Evolutionary conservation across 495 filamentous ascomycete genomes (phyloP), one percentile per base, ranked within the genome.

Genomic region (Gamarada debralockiae): DNA sequence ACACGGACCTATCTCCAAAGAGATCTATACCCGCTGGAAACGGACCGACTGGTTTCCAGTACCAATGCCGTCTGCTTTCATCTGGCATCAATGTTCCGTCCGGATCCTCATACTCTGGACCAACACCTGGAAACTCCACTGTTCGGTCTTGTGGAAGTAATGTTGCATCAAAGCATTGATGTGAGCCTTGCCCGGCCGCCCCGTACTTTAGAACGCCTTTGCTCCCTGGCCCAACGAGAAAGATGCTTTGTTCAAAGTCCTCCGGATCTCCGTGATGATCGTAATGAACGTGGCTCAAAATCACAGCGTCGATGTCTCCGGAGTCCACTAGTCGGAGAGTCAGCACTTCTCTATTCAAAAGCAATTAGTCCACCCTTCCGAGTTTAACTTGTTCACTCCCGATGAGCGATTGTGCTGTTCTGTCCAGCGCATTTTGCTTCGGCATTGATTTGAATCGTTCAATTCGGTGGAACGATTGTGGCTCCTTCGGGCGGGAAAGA

Each of bases 241-340:
- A 78, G 9, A 63, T 67, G 0, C 73, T 59, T 15, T 60, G 52
- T 4, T 59, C 36, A 48, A 78, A 81, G 53, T 76, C 73, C 1
- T 60, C 59, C 0, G 72, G 70, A 14, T 69, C 71, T 34, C 77
- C 77, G 21, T 72, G 58, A 50, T 81, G 77, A 49, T 81, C 76
- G 65, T 70, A 79, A 57, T 79, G 77, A 0, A 78, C 70, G 43
- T 80, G 76, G 56, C 65, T 71, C 0, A 78, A 55, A 33, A 79
- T 65, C 1, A 78, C 70, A 7, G 66, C 49, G 53, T 77, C 66
- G 39, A 79, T 63, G 21, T 71, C 68, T 29, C 27, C 27, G n/a
- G 40, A 50, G 0, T 53, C 37, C 2, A 36, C 21, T 22, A 29
- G 27, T 29, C 4, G 27, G 5, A 10, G 10, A 10, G 10, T 29